Base-by-base conservation (phyloP, 495 filamentous ascomycete genomes). In the Tuber calosporum region DNA sequence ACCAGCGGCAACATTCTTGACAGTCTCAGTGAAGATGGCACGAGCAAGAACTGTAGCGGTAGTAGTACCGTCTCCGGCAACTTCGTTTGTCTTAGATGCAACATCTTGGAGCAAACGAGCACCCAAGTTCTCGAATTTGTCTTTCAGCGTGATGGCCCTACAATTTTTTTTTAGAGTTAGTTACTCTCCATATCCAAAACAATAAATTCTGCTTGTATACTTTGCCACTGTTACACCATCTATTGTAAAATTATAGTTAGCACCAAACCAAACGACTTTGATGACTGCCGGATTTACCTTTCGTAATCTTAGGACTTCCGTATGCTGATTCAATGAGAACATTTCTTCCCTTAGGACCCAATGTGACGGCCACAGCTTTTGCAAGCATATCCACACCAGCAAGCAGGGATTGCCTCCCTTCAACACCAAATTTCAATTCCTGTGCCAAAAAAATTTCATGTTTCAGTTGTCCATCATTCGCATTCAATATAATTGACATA, bases 81-180 rank as follows among this genome's bases (percentile, higher is more conserved):
- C 89, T 85, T 99, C 95, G 87, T 99, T 99, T 77, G 95, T 99
- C 89, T 99, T 99, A 81, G 92, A 96, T 79, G 95, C 96, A 74
- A 99, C 95, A 83, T 98, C 95, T 86, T 97, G 94, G 78, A 99
- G 88, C 73, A 99, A 89, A 81, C 92, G 91, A 77, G 96, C 96
- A 84, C 95, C 95, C 79, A 99, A 91, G 87, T 99, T 98, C 86
- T 99, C 96, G 85, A 97, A 99, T 84, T 99, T 99, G 87, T 99
- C 95, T 88, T 99, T 89, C 68, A 99, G 88, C 76, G 88, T 89
- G 80, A 99, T 92, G 72, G 94, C 94, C 85, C 89, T 73, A 67
- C 66, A 40, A 69, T 66, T n/a, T n/a, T n/a, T n/a, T n/a, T n/a
- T n/a, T n/a, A 71, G 71, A 0, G 26, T 83, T 72, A 82, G 75